Conservation (phyloP, 2,329 filamentous ascomycete species). For the Trichoderma endophyticum region DNA sequence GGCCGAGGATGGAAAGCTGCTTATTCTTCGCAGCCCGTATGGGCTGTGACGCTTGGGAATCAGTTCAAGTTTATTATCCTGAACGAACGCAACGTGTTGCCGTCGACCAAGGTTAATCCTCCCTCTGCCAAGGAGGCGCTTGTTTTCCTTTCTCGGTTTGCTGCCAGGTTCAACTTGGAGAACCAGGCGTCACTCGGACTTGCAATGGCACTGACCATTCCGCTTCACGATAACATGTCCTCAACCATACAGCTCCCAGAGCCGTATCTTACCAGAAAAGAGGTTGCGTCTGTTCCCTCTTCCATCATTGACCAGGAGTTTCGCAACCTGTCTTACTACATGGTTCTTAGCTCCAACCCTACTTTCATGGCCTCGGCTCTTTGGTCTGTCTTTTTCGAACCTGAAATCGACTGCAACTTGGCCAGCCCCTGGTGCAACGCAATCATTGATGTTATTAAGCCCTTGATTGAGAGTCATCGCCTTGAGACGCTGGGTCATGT, state of each 20-base stretch:
- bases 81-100: background rate
- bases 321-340: background rate
- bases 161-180: slow-evolving; percentile 3
- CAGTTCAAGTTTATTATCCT: background rate
- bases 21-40: background rate
- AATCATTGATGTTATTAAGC: background rate
- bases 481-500: slow-evolving; percentile 13
- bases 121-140: slow-evolving; percentile 1
- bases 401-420: slow-evolving; percentile 16
- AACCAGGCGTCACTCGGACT: background rate
- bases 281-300: background rate
- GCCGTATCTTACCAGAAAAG: background rate
- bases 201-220: slow-evolving; percentile 12
- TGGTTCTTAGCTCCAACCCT: slow-evolving; percentile 14
- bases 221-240: slow-evolving; percentile 10
- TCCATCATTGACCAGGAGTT: background rate
- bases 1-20: slow-evolving; percentile 14
- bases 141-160: slow-evolving; percentile 19
- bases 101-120: background rate
- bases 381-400: slow-evolving; percentile 17
- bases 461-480: background rate
- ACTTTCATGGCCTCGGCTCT: slow-evolving; percentile 12
- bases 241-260: background rate
- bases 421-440: slow-evolving; percentile 12
- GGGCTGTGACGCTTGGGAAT: background rate